Evolutionary conservation across 345 rosid species (phyloP).

Genomic region (Cardamine occulta): DNA sequence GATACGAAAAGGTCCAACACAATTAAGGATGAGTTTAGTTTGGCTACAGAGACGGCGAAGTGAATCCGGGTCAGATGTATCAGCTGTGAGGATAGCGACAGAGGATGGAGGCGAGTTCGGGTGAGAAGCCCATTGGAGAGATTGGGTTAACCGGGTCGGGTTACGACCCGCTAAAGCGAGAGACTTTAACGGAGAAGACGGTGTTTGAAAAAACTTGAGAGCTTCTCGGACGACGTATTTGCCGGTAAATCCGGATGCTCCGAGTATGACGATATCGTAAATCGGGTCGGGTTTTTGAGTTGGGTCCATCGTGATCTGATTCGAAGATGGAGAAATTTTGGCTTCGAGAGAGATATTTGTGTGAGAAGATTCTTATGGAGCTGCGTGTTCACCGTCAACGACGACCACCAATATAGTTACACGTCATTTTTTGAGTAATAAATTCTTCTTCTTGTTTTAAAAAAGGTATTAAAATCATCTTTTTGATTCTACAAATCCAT

Average conservation of each 20-base stretch:
- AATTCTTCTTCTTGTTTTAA: not conserved
- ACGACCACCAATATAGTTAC: not conserved
- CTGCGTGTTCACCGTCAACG: slow-evolving; percentile 8
- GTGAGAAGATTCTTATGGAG: not conserved
- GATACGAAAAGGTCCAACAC: slow-evolving; percentile 87
- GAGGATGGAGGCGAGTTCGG: slow-evolving; percentile 58
- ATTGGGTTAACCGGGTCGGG: slow-evolving; percentile 54
- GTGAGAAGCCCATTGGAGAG: slow-evolving; percentile 79
- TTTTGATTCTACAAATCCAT: not conserved
- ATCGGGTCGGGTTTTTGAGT: slow-evolving; percentile 29
- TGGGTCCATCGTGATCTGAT: slow-evolving; percentile 40
- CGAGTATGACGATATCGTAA: slow-evolving; percentile 66
- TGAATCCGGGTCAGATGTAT: slow-evolving; percentile 71
- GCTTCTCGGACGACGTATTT: slow-evolving; percentile 80
- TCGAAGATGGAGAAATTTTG: slow-evolving; percentile 2
- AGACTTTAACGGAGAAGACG: slow-evolving; percentile 66
- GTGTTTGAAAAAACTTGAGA: slow-evolving; percentile 60
- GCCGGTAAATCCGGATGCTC: slow-evolving; percentile 84
- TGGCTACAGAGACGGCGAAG: slow-evolving; percentile 69
- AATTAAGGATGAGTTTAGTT: slow-evolving; percentile 75
- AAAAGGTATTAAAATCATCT: not conserved
- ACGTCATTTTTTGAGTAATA: not conserved
- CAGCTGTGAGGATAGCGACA: slow-evolving; percentile 68
- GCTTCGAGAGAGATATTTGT: not conserved
- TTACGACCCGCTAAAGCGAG: slow-evolving; percentile 86